Evolutionary conservation across 2,329 filamentous ascomycete species (phyloP), one percentile per base, ranked within the genome.

Genomic region (Colletotrichum magnum): DNA sequence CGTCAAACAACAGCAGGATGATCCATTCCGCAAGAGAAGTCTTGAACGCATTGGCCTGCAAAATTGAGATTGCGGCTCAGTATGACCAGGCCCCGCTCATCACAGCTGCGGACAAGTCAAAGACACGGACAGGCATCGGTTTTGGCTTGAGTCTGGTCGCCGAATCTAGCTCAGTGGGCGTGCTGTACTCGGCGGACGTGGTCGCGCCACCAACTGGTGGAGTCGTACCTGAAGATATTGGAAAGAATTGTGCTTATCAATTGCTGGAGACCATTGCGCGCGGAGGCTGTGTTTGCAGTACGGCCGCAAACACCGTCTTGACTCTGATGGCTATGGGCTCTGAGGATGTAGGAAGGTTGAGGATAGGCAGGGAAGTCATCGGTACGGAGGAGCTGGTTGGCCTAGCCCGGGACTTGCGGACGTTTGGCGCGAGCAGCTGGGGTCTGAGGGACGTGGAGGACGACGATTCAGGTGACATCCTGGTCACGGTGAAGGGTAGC

Each of bases 281-380:
- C 74, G 95, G 95, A 12, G 96, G 96, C 1, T 97, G 94, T 78
- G 93, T 93, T 3, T 92, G 90, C 61, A 86, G 85, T 15, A 87
- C 92, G 3, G 93, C 94, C 2, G 90, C 91, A 5, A 85, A 89
- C 3, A 95, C 92, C 0, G 87, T 97, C 72, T 80, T 99, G 61
- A 93, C 91, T 18, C 85, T 99, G 71, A 99, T 99, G 96, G 94
- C 95, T 41, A 98, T 99, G 96, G 96, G 96, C 0, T 94, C 93
- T 1, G 96, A 98, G 78, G 96, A 99, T 79, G 94, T 99, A 15
- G 96, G 96, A 5, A 88, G 96, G 68, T 80, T 99, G 73, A 89
- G 93, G 71, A 78, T 99, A 68, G 94, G 95, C 39, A 91, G 90
- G 74, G 93, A 95, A 54, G 90, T 98, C 0, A 81, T 98, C 53